A percentile compares a stretch with the other conserved stretches of the same genome.
These are phyloP conservation scores for Populus simonii DNA, from an alignment of 345 rosid genomes.

Conservation along the genomic window DNA sequence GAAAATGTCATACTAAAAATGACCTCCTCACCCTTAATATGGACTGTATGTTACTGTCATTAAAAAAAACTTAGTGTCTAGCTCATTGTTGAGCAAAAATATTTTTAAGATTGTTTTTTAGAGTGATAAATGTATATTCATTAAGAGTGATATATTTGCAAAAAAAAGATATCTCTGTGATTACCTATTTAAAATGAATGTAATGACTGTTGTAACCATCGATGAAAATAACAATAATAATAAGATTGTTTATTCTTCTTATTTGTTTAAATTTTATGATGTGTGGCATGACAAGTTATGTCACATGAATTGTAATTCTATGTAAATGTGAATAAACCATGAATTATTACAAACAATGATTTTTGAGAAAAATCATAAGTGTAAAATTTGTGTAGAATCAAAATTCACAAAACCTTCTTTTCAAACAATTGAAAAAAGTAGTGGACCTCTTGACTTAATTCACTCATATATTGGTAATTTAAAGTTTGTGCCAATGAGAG, in stretches of 20 bases:
- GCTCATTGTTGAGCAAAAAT: neutral
- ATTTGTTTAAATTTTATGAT: neutral
- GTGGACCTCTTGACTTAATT: too few species aligned
- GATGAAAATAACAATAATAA: too few species aligned
- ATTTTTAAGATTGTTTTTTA: neutral
- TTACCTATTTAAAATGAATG: neutral
- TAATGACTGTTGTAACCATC: neutral
- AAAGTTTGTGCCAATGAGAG: neutral
- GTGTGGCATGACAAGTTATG: neutral
- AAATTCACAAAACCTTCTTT: neutral
- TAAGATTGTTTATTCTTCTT: neutral
- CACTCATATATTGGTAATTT: neutral
- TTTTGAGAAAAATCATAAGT: neutral
- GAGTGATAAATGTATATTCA: neutral
- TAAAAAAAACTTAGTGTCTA: too few species aligned
- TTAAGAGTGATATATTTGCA: neutral
- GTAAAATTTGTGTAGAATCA: neutral
- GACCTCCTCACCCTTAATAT: too few species aligned
- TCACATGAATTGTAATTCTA: neutral
- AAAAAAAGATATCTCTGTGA: neutral
- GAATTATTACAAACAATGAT: too few species aligned
- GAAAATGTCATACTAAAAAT: too few species aligned
- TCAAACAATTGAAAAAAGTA: neutral
- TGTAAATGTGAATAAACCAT: too few species aligned
- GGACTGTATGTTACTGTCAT: too few species aligned